Evolutionary conservation across 345 rosid genomes (phyloP).

Genomic region (Atalantia buxifolia): DNA sequence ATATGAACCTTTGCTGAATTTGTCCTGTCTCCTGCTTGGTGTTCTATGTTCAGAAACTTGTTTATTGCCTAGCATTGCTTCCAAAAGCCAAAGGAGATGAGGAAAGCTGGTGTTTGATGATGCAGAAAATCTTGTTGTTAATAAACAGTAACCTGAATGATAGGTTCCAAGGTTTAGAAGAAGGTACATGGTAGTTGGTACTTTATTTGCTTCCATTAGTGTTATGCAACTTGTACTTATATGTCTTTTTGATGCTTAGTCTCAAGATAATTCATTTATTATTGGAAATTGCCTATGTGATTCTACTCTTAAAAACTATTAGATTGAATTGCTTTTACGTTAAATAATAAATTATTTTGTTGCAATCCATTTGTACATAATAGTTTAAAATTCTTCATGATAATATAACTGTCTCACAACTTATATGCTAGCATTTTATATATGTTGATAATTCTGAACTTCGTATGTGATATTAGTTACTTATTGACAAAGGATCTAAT

Average conservation of each 20-base stretch:
- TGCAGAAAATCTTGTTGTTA: conserved; percentile 64
- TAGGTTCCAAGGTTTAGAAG: conserved; percentile 78
- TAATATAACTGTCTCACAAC: neutral
- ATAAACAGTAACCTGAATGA: conserved; percentile 58
- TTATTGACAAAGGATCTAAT: neutral
- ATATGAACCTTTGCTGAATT: conserved; percentile 12
- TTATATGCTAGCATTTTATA: too few species aligned
- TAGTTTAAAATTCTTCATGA: neutral
- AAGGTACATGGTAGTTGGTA: conserved; percentile 40
- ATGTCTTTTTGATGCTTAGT: neutral
- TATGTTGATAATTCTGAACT: neutral
- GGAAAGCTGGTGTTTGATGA: conserved; percentile 67
- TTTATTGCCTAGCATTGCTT: conserved; percentile 72
- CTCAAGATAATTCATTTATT: neutral
- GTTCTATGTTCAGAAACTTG: conserved; percentile 58
- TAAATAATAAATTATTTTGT: neutral
- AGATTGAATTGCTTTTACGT: neutral
- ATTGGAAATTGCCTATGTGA: neutral
- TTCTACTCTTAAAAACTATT: neutral
- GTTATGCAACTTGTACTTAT: neutral
- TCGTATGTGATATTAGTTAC: neutral
- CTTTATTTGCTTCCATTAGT: neutral
- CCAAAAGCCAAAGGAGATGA: conserved; percentile 83
- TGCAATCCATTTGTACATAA: neutral
- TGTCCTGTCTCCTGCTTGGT: conserved; percentile 12